Evolutionary conservation across 2,329 filamentous ascomycete species (phyloP), one percentile per base, ranked within the genome.

Genomic region (Paecilomyces dactylethromorphus): DNA sequence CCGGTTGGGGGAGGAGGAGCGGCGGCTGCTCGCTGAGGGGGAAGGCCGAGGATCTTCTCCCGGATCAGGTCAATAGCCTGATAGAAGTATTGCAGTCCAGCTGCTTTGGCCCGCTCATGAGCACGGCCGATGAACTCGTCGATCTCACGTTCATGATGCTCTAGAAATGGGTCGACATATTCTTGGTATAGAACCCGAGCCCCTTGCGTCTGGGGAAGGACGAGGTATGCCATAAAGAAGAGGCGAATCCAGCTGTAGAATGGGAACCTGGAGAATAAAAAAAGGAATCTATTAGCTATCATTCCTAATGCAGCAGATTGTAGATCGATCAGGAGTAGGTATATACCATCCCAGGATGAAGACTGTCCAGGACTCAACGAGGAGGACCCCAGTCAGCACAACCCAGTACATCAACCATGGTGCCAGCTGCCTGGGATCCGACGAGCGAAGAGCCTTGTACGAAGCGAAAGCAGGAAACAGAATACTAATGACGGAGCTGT

Each of bases 341-440:
- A 59, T 78, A 56, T 77, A 87, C 88, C 92, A 97, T 73, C 83
- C 83, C 53, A 97, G 83, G 69, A 97, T 87, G 78, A 93, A 96
- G 68, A 88, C 86, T 58, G 89, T 87, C 85, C 92, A 96, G 53
- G 89, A 92, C 78, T 97, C 94, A 75, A 87, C 85, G 62, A 94
- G 84, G 58, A 92, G 82, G 67, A 87, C 85, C 73, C 90, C 88
- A 61, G 90, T 90, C 64, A 97, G 84, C 24, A 96, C 91, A 61
- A 96, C 91, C 89, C 93, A 99, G 83, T 97, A 99, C 89, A 97
- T 97, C 65, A 97, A 85, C 94, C 94, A 99, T 87, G 93, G 93
- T 63, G 91, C 91, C 60, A 97, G 83, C 71, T 95, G 87, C 39
- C 91, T 88, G 1, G 92, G 92, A 74, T 97, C 91, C 56, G 89